Evolutionary conservation across 2,329 filamentous ascomycete species (phyloP).

Genomic region (Neonectria punicea): DNA sequence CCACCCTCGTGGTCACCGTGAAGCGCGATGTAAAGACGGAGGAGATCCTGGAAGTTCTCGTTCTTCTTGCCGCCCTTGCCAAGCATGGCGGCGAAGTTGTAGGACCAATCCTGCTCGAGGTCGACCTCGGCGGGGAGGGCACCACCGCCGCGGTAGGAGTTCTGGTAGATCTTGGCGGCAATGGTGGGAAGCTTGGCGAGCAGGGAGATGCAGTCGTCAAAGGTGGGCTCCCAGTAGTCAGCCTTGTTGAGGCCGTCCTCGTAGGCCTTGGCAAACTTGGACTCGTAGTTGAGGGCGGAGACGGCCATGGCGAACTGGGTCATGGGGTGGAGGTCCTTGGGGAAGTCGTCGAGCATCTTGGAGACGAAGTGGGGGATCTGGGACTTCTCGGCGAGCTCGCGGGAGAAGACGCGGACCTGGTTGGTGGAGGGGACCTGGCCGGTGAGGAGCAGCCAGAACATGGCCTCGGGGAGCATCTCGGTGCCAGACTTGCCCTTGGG

Average conservation of each 20-base stretch:
- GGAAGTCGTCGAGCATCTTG: constrained; percentile 90
- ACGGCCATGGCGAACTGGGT: constrained; percentile 97
- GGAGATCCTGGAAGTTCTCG: constrained; percentile 93
- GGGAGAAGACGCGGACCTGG: constrained; percentile 85
- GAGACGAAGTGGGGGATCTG: constrained; percentile 84
- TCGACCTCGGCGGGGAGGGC: constrained; percentile 82
- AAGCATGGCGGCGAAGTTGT: constrained; percentile 97
- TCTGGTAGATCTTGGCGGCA: constrained; percentile 97
- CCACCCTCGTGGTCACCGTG: constrained; percentile 99
- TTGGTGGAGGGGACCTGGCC: constrained; percentile 86
- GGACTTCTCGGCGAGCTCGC: constrained; percentile 87
- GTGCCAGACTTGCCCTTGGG: constrained; percentile 92
- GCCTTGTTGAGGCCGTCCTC: constrained; percentile 91
- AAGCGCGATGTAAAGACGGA: constrained; percentile 92
- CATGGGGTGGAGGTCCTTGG: constrained; percentile 94
- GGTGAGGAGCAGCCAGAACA: constrained; percentile 99
- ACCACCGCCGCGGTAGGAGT: constrained; percentile 80
- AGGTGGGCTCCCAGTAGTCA: constrained; percentile 98
- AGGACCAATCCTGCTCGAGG: constrained; percentile 91
- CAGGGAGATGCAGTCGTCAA: constrained; percentile 93
- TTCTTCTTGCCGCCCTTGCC: constrained; percentile 90
- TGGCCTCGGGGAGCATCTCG: constrained; percentile 98
- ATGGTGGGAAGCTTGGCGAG: constrained; percentile 97
- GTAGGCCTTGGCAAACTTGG: constrained; percentile 92
- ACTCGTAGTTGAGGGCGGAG: constrained; percentile 94